Percentiles rank a stretch among this genome's conserved stretches.
phyloP scores from a whole-genome alignment of 129 eudicot species.

The Pittosporum tobira region DNA sequence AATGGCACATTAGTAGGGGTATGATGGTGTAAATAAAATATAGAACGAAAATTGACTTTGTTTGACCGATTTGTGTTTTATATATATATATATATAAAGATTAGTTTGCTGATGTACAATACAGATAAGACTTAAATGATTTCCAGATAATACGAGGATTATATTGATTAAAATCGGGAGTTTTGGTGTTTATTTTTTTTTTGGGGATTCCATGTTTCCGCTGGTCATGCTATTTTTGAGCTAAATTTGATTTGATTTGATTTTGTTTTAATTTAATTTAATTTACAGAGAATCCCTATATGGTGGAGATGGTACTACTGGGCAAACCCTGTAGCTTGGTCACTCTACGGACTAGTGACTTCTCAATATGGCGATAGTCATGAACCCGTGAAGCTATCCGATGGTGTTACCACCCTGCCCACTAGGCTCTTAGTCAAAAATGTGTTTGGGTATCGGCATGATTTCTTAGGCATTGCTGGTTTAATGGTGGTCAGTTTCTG shows the following conservation, averaged over 20 bases:
- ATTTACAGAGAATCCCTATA: constrained; percentile 67
- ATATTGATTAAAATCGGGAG: neutral
- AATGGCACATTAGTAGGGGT: too few species aligned
- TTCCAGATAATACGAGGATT: too few species aligned
- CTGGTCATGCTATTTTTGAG: neutral
- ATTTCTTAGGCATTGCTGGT: constrained; percentile 63
- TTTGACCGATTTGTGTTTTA: too few species aligned
- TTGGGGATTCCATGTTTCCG: neutral
- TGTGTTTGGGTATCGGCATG: constrained; percentile 82
- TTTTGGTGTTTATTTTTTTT: neutral
- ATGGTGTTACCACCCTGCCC: constrained; percentile 46
- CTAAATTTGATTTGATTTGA: neutral
- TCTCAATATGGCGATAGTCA: constrained; percentile 71
- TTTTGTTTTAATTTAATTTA: neutral
- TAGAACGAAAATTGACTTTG: too few species aligned
- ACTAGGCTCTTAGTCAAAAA: constrained; percentile 39
- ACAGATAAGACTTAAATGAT: too few species aligned
- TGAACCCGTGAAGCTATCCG: constrained; percentile 44
- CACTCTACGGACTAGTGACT: constrained; percentile 82
- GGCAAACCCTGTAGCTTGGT: constrained; percentile 98
- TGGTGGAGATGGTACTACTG: constrained; percentile 99
- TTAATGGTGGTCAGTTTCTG: constrained; percentile 71
- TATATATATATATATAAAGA: too few species aligned
- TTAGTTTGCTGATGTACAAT: too few species aligned
- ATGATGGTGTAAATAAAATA: too few species aligned